These are phyloP conservation scores for Psilocybe cubensis DNA, from an alignment of 768 basidiomycete species.

Conservation along the genomic window DNA sequence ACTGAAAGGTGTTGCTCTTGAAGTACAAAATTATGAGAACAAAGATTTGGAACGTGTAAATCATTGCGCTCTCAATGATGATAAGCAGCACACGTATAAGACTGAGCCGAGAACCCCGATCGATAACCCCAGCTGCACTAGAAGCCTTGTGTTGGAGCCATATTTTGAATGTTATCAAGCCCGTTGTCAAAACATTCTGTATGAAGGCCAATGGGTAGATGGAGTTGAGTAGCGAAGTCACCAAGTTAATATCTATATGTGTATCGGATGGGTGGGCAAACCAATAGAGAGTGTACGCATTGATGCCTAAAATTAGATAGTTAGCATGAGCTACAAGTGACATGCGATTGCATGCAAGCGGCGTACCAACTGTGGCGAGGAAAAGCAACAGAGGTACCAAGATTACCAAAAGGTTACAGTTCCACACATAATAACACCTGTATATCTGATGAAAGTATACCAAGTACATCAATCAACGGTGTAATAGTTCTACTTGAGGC, in stretches of 20 bases:
- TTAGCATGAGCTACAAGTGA: background rate
- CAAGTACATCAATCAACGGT: background rate
- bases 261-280: conserved; percentile 12
- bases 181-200: conserved; percentile 27
- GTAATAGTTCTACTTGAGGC: background rate
- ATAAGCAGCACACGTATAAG: conserved; percentile 16
- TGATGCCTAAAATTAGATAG: conserved; percentile 12
- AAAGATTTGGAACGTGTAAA: conserved; percentile 22
- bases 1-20: conserved; percentile 5
- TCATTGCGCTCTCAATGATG: conserved; percentile 23
- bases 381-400: conserved; percentile 20
- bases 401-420: conserved; percentile 17
- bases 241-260: background rate
- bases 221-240: conserved; percentile 17
- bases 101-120: conserved; percentile 6
- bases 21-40: conserved; percentile 20
- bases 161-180: conserved; percentile 25
- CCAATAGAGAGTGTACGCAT: conserved; percentile 23
- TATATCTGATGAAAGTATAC: conserved; percentile 22
- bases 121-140: conserved; percentile 12
- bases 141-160: conserved; percentile 25
- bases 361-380: conserved; percentile 16
- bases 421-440: conserved; percentile 30
- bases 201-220: conserved; percentile 25
- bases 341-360: background rate